Conservation (phyloP, 148 eudicot genomes). For the Persicaria tinctoria region DNA sequence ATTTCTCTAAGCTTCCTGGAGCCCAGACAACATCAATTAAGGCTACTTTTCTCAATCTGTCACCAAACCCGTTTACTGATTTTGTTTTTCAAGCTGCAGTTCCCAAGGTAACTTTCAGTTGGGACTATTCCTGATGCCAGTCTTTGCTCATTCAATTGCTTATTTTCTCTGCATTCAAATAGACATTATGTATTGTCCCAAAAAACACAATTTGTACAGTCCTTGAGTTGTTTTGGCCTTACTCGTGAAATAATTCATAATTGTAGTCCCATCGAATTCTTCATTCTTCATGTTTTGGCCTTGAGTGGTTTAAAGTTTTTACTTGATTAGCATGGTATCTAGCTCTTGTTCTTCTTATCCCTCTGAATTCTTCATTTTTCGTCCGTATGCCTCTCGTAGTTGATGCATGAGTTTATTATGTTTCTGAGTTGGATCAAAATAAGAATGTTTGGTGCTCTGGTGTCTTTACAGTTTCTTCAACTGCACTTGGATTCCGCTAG, state of each 20-base stretch:
- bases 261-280: not conserved
- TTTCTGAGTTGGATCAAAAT: not conserved
- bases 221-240: not conserved
- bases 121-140: not conserved
- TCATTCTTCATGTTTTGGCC: too few species aligned
- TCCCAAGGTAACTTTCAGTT: conserved; percentile 54
- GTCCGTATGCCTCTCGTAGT: not conserved
- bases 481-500: conserved; percentile 91
- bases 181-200: not conserved
- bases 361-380: not conserved
- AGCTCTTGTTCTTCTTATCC: not conserved
- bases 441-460: not conserved
- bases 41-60: conserved; percentile 65
- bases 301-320: too few species aligned
- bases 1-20: conserved; percentile 70
- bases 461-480: conserved; percentile 69
- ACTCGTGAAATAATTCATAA: not conserved
- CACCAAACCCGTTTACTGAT: conserved; percentile 50
- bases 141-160: not conserved
- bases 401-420: not conserved
- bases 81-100: conserved; percentile 97
- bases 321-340: not conserved
- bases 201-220: not conserved
- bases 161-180: not conserved
- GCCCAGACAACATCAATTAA: conserved; percentile 62